These are phyloP conservation scores for Malassezia sympodialis DNA, from an alignment of 1,284 basidiomycete species.

Conservation along the genomic window DNA sequence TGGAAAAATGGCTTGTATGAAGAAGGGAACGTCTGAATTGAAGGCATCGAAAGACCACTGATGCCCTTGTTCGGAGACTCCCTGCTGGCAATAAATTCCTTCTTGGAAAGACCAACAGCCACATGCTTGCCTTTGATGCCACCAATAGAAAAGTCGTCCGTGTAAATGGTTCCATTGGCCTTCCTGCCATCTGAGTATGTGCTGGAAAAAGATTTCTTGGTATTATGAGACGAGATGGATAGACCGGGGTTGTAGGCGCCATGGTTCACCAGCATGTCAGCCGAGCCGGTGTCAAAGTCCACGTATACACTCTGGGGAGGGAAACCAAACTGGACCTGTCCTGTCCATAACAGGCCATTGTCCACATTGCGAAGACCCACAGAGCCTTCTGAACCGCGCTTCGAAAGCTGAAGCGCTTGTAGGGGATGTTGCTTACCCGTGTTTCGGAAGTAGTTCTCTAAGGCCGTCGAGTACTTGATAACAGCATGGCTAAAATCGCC, in stretches of 20 bases:
- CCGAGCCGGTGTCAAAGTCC: conserved; percentile 44
- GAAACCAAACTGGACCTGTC: conserved; percentile 30
- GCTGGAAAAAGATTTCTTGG: conserved; percentile 50
- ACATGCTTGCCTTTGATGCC: conserved; percentile 43
- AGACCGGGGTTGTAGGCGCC: conserved; percentile 26
- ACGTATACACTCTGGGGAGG: conserved; percentile 23
- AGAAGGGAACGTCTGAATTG: conserved; percentile 23
- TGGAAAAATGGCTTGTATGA: conserved; percentile 30
- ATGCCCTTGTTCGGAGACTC: conserved; percentile 37
- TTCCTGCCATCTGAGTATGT: conserved; percentile 55
- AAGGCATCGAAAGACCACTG: conserved; percentile 47
- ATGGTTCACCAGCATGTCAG: conserved; percentile 35
- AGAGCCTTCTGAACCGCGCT: background rate
- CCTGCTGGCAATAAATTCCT: conserved; percentile 37
- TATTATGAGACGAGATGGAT: conserved; percentile 25
- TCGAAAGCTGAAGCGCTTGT: background rate
- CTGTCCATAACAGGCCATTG: conserved; percentile 23
- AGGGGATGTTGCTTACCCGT: conserved; percentile 29
- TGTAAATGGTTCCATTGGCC: conserved; percentile 54
- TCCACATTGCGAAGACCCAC: background rate
- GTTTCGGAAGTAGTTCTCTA: conserved; percentile 27
- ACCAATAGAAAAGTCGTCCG: conserved; percentile 52
- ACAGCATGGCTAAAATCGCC: background rate
- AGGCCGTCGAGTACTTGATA: background rate
- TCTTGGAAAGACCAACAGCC: conserved; percentile 45